Percentiles rank a stretch among this genome's conserved stretches.
Conservation (phyloP, 2,329 filamentous ascomycete species). For the Thielaviopsis euricoi region DNA sequence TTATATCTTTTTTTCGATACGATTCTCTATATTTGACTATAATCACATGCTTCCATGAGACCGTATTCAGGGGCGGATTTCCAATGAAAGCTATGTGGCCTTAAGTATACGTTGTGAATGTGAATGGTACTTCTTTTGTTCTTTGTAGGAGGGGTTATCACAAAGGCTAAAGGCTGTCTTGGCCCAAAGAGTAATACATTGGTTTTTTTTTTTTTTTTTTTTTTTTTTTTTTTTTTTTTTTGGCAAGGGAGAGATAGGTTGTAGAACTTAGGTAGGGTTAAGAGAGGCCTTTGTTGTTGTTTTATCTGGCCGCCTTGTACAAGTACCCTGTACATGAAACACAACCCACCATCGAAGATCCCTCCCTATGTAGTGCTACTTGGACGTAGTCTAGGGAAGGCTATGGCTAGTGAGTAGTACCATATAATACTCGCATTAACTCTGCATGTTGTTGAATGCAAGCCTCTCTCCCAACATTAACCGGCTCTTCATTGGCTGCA, state of each 20-base stretch:
- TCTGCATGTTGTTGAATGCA: not conserved
- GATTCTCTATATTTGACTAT: not conserved
- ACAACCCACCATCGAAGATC: not conserved
- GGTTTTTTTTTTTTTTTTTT: not conserved
- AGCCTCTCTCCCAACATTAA: slow-evolving; percentile 7
- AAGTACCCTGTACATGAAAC: not conserved
- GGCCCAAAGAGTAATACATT: not conserved
- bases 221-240: no score
- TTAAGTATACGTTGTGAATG: no score
- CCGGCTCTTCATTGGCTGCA: slow-evolving; percentile 1
- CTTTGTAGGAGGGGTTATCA: not conserved
- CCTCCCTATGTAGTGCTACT: not conserved
- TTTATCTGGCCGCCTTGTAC: not conserved
- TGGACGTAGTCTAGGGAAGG: not conserved
- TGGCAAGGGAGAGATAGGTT: no score
- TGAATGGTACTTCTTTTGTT: not conserved
- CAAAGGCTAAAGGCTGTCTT: not conserved
- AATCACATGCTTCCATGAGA: not conserved
- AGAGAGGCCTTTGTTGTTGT: no score
- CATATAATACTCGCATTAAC: not conserved
- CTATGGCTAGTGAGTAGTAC: not conserved
- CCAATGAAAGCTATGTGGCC: not conserved
- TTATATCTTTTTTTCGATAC: not conserved
- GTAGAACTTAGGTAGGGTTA: no score
- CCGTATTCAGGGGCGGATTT: not conserved